Base-by-base conservation (phyloP, 2,329 filamentous ascomycete species). In the Chlorencoelia australis region DNA sequence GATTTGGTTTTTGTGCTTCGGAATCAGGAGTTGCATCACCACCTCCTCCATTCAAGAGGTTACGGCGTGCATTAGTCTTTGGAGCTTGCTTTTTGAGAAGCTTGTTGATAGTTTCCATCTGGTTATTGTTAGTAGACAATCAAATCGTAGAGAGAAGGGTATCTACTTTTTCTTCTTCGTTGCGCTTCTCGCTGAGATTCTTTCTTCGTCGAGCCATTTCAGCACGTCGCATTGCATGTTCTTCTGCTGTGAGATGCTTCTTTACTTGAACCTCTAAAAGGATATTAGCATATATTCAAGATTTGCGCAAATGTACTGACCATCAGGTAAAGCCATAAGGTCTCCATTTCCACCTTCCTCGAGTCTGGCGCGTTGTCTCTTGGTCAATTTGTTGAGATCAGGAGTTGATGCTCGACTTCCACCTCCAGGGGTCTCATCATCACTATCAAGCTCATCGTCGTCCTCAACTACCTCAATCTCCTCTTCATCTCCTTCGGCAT, bases 71-170 rank as follows among this genome's bases (percentile, higher is more conserved):
- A 46, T 71, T 79, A 39, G 74, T 75, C 59, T 89, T 88, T 16
- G 83, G 79, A 1, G 83, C 82, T 57, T 88, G 84, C 56, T 88
- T 87, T 60, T 87, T 87, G 35, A 91, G 74, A 2, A 91, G 75
- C 52, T 88, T 87, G 66, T 91, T 88, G 70, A 91, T 89, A 0
- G 84, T 91, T 66, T 89, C 84, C 73, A 86, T 84, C 82, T 88
- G 35, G 13, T 11, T 41, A 14, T 25, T 11, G 18, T 52, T 37
- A 47, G 42, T 16, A 5, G n/a, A n/a, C n/a, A n/a, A n/a, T n/a
- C n/a, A n/a, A n/a, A n/a, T n/a, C n/a, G n/a, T n/a, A n/a, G n/a
- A n/a, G n/a, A n/a, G 4, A 9, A 16, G 3, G 13, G 13, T 18
- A 30, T 54, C 18, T 53, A 78, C 74, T 68, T 84, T 85, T 57